A percentile compares a stretch with the other conserved stretches of the same genome.
Conservation (phyloP, 768 basidiomycete genomes). For the Pulveroboletus ravenelii region DNA sequence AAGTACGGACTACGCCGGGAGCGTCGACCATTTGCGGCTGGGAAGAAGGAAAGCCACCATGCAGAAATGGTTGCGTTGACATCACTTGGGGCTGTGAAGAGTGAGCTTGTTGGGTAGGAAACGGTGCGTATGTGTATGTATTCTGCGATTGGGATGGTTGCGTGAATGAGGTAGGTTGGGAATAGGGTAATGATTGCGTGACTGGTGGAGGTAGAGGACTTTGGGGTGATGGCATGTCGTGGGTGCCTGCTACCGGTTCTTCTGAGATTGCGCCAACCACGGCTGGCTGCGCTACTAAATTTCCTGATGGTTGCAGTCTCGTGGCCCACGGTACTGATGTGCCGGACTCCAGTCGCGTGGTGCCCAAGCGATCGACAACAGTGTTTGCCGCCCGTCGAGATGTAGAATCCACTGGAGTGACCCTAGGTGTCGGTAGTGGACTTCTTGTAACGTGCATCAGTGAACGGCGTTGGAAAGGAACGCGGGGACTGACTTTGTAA, state of each 20-base stretch:
- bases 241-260: constrained; percentile 1
- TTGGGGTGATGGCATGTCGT: not conserved
- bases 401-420: constrained; percentile 42
- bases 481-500: constrained; percentile 41
- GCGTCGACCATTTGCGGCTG: constrained; percentile 13
- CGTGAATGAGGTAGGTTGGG: constrained; percentile 8
- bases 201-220: constrained; percentile 2
- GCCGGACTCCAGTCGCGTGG: not conserved
- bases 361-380: not conserved
- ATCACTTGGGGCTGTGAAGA: constrained; percentile 18
- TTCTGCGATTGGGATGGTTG: constrained; percentile 21
- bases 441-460: constrained; percentile 41
- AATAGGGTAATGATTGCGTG: constrained; percentile 9
- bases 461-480: constrained; percentile 7
- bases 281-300: not conserved
- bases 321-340: not conserved
- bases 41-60: constrained; percentile 10
- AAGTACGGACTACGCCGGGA: constrained; percentile 8
- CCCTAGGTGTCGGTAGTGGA: constrained; percentile 57
- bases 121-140: constrained; percentile 9
- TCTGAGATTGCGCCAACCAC: not conserved
- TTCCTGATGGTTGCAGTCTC: not conserved
- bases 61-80: constrained; percentile 17
- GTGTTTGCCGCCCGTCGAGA: constrained; percentile 10
- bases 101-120: constrained; percentile 14